Conservation (phyloP, 2,329 filamentous ascomycete species). For the Phaeosphaeriaceae sp. region DNA sequence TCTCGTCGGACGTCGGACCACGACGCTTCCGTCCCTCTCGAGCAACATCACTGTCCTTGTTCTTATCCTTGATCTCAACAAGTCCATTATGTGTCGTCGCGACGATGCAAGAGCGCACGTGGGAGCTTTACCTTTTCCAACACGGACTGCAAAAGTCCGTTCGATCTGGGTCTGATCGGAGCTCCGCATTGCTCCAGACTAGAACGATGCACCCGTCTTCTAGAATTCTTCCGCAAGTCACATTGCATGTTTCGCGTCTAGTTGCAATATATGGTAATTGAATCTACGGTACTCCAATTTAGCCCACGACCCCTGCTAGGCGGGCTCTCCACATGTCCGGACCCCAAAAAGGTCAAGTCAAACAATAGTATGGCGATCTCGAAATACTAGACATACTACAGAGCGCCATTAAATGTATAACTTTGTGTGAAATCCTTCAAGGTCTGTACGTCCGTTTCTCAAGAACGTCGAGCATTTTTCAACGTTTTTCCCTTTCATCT, state of each 20-base stretch:
- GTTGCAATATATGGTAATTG: slow-evolving; percentile 26
- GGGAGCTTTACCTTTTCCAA: not conserved
- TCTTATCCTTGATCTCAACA: not conserved
- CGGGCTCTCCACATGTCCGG: slow-evolving; percentile 19
- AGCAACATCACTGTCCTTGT: not conserved
- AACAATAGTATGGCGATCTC: not conserved
- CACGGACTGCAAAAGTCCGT: not conserved
- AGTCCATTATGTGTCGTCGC: not conserved
- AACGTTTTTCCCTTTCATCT: not conserved
- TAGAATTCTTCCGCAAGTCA: slow-evolving; percentile 28
- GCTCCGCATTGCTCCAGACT: not conserved
- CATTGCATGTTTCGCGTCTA: slow-evolving; percentile 11
- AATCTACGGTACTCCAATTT: slow-evolving; percentile 33
- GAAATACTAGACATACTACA: not conserved
- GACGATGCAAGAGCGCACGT: not conserved
- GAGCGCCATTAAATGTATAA: not conserved
- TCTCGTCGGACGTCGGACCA: not conserved
- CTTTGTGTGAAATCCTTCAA: not conserved
- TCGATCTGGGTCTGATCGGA: not conserved
- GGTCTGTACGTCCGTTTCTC: not conserved
- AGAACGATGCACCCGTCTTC: slow-evolving; percentile 7
- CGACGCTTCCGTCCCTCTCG: not conserved
- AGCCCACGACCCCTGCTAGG: slow-evolving; percentile 32
- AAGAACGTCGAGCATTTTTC: not conserved
- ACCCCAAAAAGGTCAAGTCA: slow-evolving; percentile 11